A percentile compares a stretch with the other conserved stretches of the same genome.
Conservation (phyloP, 2,329 filamentous ascomycete species). For the Corynespora cassiicola region DNA sequence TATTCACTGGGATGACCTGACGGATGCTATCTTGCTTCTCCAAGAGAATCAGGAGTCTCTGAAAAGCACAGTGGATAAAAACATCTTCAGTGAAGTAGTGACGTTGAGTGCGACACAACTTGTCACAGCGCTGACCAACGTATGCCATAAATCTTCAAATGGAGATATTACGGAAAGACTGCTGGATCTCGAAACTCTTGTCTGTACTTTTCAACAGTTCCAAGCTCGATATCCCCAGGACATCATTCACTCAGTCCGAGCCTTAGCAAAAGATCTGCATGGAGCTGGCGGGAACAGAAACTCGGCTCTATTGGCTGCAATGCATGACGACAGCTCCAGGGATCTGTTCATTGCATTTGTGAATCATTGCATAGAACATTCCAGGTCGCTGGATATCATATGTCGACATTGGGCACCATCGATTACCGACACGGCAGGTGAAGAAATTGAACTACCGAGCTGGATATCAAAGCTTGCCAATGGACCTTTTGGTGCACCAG, state of each 20-base stretch:
- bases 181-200: conserved; percentile 18
- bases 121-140: conserved; percentile 15
- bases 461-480: conserved; percentile 9
- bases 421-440: neutral
- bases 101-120: conserved; percentile 12
- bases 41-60: conserved; percentile 12
- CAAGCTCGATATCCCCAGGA: conserved; percentile 5
- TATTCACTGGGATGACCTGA: conserved; percentile 35
- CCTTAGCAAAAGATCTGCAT: conserved; percentile 7
- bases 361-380: conserved; percentile 2
- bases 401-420: conserved; percentile 15
- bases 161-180: conserved; percentile 6
- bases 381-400: conserved; percentile 12
- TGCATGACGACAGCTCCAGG: conserved; percentile 2
- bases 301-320: neutral
- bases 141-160: conserved; percentile 8
- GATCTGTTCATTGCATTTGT: conserved; percentile 12
- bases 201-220: conserved; percentile 15
- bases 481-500: conserved; percentile 3
- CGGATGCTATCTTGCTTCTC: conserved; percentile 24
- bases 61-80: conserved; percentile 5
- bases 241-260: conserved; percentile 4
- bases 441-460: conserved; percentile 6
- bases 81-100: neutral
- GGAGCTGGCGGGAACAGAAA: neutral